Percentiles rank a stretch among this genome's conserved stretches.
phyloP scores from a whole-genome alignment of 2,329 filamentous ascomycete genomes.

The Colletotrichum spaethianum region DNA sequence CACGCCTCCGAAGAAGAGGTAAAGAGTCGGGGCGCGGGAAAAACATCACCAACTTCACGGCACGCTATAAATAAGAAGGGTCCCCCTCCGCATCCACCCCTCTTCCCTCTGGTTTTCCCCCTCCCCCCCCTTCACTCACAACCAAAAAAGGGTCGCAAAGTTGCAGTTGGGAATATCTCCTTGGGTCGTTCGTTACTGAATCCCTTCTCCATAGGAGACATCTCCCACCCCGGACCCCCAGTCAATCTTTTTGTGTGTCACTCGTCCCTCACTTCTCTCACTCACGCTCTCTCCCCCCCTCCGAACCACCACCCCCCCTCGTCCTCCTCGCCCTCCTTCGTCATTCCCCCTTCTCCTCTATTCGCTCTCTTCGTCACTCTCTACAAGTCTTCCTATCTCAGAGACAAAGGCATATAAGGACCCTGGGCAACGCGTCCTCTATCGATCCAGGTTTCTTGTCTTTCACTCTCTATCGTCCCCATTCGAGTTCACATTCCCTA shows the following conservation, averaged over 20 bases:
- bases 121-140: conserved; percentile 66
- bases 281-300: conserved; percentile 49
- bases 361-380: conserved; percentile 69
- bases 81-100: conserved; percentile 46
- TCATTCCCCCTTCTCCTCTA: conserved; percentile 35
- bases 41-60: conserved; percentile 38
- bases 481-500: conserved; percentile 42
- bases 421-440: conserved; percentile 34
- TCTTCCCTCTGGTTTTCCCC: conserved; percentile 57
- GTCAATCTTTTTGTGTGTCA: conserved; percentile 63
- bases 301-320: conserved; percentile 45
- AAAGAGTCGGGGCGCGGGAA: conserved; percentile 5
- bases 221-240: conserved; percentile 69
- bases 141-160: conserved; percentile 71
- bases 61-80: conserved; percentile 51
- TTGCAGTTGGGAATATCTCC: conserved; percentile 65
- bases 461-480: conserved; percentile 48
- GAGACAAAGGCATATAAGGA: conserved; percentile 38
- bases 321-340: conserved; percentile 50
- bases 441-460: conserved; percentile 53
- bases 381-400: conserved; percentile 50
- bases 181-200: conserved; percentile 62
- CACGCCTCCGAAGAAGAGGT: conserved; percentile 40
- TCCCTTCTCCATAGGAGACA: conserved; percentile 52
- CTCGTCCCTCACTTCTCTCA: conserved; percentile 49